These are phyloP conservation scores for Fraxinus ornus DNA, from an alignment of 305 asterid genomes.

Conservation along the genomic window DNA sequence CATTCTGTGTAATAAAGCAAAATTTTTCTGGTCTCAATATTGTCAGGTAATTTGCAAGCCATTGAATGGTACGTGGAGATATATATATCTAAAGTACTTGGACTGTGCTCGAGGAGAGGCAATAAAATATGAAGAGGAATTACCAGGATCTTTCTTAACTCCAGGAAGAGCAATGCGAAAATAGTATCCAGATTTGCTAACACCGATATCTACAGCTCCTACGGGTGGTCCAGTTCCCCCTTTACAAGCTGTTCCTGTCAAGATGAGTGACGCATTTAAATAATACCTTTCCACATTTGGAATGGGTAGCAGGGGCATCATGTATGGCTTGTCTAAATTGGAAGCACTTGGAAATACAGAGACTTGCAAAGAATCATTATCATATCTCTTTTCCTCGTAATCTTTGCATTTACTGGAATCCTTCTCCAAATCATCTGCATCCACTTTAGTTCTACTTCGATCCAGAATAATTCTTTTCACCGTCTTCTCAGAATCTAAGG, in stretches of 20 bases:
- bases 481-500: conserved; percentile 25
- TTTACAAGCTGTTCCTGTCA: conserved; percentile 60
- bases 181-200: conserved; percentile 60
- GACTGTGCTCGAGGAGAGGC: background rate
- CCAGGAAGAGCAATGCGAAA: conserved; percentile 91
- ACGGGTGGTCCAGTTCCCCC: conserved; percentile 65
- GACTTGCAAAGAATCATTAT: conserved; percentile 33
- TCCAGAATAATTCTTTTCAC: conserved; percentile 41
- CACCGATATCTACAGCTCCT: conserved; percentile 75
- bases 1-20: background rate
- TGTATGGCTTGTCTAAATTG: conserved; percentile 33
- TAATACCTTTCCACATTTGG: conserved; percentile 45
- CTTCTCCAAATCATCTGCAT: conserved; percentile 25
- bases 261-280: conserved; percentile 36
- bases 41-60: background rate
- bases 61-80: background rate
- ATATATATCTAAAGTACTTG: background rate
- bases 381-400: conserved; percentile 25
- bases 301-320: conserved; percentile 59
- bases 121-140: conserved; percentile 13
- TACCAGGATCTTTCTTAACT: conserved; percentile 87
- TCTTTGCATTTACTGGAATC: conserved; percentile 27
- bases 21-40: background rate
- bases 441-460: conserved; percentile 31
- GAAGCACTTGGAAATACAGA: conserved; percentile 21